A percentile compares a stretch with the other conserved stretches of the same genome.
Conservation (phyloP, 129 eudicot species). For the sunflower (Helianthus annuus) region HanXRQr2.0-SUNRISE NC_035440.2:2226235-2226734, state of each 20-base stretch:
- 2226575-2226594: constrained; percentile 7
- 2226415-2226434: too few relatives aligned
- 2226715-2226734: neutral
- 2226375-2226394: too few relatives aligned
- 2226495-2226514: too few relatives aligned
- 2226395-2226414: too few relatives aligned
- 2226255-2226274: too few relatives aligned
- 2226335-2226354: too few relatives aligned
- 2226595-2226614: constrained; percentile 25
- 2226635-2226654: constrained; percentile 24
- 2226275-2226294: too few relatives aligned
- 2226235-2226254: too few relatives aligned
- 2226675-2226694: constrained; percentile 22
- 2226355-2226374: too few relatives aligned
- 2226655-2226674: constrained; percentile 25
- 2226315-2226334: too few relatives aligned
- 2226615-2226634: constrained; percentile 36
- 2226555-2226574: neutral
- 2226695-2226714: constrained; percentile 22
- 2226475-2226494: neutral
- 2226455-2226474: neutral
- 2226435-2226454: neutral
- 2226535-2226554: neutral
- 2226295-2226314: too few relatives aligned
- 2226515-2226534: too few relatives aligned